Conservation (phyloP, 257 asterid genomes). For the Solanum okadae region DNA sequence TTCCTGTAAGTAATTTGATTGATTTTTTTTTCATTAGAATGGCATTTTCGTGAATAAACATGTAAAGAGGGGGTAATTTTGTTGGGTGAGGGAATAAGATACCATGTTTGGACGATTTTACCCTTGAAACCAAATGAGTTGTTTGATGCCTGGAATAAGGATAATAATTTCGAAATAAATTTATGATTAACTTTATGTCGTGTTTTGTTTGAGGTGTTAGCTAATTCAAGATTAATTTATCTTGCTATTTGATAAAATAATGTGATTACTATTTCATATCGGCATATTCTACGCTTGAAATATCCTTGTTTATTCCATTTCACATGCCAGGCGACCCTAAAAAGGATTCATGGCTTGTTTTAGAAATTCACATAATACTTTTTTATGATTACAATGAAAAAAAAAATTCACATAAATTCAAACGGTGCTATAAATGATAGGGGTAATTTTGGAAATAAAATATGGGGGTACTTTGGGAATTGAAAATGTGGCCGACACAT, state of each 20-base stretch:
- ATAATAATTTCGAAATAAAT: neutral
- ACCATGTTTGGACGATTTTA: conserved; percentile 11
- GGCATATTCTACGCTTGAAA: neutral
- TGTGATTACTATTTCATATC: too few relatives aligned
- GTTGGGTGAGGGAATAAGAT: neutral
- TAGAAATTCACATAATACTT: too few relatives aligned
- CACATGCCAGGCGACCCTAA: too few relatives aligned
- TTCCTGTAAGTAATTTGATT: conserved; percentile 18
- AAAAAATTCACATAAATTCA: neutral
- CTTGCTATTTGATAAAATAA: neutral
- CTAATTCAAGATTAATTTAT: neutral
- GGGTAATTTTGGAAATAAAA: conserved; percentile 3
- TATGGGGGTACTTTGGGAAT: neutral
- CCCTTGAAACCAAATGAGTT: conserved; percentile 12
- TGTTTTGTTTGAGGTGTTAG: neutral
- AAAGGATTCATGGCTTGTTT: too few relatives aligned
- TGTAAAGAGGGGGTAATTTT: neutral
- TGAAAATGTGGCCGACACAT: neutral
- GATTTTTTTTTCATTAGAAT: neutral
- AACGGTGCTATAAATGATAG: neutral
- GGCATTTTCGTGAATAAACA: conserved; percentile 7
- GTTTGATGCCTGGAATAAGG: neutral
- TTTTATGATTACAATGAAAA: neutral
- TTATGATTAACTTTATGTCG: neutral
- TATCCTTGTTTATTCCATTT: too few relatives aligned